Evolutionary conservation across 2,329 filamentous ascomycete species (phyloP).

Genomic region (Talaromyces pinophilus): DNA sequence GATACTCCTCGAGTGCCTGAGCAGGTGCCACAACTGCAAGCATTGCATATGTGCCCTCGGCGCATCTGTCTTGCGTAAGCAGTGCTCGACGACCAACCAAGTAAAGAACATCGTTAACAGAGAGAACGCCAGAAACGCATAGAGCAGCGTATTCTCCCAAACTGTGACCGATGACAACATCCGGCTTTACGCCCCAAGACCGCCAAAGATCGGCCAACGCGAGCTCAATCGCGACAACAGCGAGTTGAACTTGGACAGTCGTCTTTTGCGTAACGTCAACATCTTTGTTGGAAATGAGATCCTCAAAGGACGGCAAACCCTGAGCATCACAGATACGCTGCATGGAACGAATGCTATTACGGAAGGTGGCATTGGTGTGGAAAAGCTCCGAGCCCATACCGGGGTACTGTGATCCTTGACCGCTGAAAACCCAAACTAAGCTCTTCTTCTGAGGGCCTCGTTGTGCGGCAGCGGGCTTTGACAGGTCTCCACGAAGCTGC

Average conservation of each 20-base stretch:
- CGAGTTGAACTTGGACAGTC: background rate
- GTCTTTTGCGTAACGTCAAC: background rate
- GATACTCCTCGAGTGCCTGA: background rate
- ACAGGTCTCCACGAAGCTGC: conserved; percentile 25
- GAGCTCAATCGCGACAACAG: conserved; percentile 35
- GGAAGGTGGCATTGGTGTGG: conserved; percentile 28
- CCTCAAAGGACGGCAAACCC: background rate
- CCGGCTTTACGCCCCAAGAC: conserved; percentile 34
- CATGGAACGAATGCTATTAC: background rate
- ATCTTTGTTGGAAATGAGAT: background rate
- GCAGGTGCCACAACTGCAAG: conserved; percentile 1
- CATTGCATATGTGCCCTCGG: conserved; percentile 7
- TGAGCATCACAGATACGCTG: background rate
- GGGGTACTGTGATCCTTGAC: conserved; percentile 38
- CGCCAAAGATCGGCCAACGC: conserved; percentile 35
- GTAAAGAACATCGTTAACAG: conserved; percentile 32
- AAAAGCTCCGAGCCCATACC: conserved; percentile 35
- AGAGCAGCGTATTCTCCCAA: conserved; percentile 38
- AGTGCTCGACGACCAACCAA: conserved; percentile 35
- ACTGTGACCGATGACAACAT: conserved; percentile 37
- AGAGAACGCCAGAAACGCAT: conserved; percentile 34
- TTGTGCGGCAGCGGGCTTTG: background rate
- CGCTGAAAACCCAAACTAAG: conserved; percentile 37
- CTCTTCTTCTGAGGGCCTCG: conserved; percentile 17
- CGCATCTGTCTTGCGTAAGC: conserved; percentile 27